A percentile compares a stretch with the other conserved stretches of the same genome.
Conservation (phyloP, 805 yeast species). For the Ogataea polymorpha region DNA sequence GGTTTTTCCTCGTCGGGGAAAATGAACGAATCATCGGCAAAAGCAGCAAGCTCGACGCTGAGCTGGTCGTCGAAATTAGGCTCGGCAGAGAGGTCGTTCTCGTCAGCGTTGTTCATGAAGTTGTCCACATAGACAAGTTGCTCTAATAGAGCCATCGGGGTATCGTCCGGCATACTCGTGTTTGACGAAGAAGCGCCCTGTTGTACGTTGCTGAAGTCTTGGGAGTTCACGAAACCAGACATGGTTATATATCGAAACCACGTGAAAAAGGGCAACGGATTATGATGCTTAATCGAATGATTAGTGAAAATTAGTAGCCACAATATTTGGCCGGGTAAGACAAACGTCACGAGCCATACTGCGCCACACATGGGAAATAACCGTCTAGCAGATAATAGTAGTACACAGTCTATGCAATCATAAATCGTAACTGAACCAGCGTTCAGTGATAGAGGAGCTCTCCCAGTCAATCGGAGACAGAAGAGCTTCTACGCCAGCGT, state of each 20-base stretch:
- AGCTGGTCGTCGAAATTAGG: constrained; percentile 49
- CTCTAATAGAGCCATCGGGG: constrained; percentile 54
- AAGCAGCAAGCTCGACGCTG: constrained; percentile 70
- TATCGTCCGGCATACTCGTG: constrained; percentile 27
- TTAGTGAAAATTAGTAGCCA: constrained; percentile 2
- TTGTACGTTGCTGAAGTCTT: background rate
- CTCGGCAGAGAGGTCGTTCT: constrained; percentile 32
- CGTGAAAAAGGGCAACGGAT: constrained; percentile 1
- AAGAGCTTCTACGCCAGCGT: constrained; percentile 9
- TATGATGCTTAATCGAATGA: background rate
- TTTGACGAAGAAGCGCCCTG: constrained; percentile 1
- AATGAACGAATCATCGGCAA: constrained; percentile 76
- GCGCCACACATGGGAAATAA: background rate
- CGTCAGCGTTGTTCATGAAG: constrained; percentile 53
- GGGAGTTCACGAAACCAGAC: constrained; percentile 7
- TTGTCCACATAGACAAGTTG: constrained; percentile 80
- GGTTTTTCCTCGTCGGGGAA: constrained; percentile 83
- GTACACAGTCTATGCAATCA: constrained; percentile 4
- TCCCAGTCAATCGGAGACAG: constrained; percentile 2
- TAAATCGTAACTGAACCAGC: constrained; percentile 1
- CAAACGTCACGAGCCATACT: background rate
- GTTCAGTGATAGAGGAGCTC: background rate
- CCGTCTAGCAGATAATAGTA: background rate
- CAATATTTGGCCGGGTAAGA: constrained; percentile 6
- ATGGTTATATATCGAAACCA: constrained; percentile 1